Conservation (phyloP, 1,284 basidiomycete genomes). For the Tremellales sp. region DNA sequence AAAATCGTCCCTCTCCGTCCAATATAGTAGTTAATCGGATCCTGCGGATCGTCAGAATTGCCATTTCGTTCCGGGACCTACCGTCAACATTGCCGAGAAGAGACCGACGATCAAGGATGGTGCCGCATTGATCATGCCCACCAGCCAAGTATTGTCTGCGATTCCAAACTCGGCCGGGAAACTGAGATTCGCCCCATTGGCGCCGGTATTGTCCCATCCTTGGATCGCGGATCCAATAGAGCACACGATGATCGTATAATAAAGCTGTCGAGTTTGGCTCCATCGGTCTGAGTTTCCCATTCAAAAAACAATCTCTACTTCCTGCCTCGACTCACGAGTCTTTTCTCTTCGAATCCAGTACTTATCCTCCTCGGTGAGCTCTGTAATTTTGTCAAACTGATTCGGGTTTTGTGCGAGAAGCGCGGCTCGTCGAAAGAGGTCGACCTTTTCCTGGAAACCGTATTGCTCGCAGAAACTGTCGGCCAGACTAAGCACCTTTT, state of each 20-base stretch:
- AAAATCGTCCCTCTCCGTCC: conserved; percentile 67
- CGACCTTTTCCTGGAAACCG: too few relatives aligned
- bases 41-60: conserved; percentile 6
- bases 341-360: conserved; percentile 49
- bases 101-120: conserved; percentile 60
- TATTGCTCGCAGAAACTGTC: too few relatives aligned
- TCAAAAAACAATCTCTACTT: not conserved
- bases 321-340: conserved; percentile 39
- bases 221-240: conserved; percentile 28
- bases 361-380: conserved; percentile 62
- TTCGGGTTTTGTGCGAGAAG: conserved; percentile 59
- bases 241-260: conserved; percentile 9
- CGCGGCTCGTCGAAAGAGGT: conserved; percentile 58
- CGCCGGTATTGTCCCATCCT: conserved; percentile 42
- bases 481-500: too few relatives aligned
- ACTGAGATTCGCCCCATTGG: conserved; percentile 59
- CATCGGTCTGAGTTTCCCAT: too few relatives aligned
- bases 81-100: conserved; percentile 22
- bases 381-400: conserved; percentile 55
- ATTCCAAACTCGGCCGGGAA: conserved; percentile 65
- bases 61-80: not conserved
- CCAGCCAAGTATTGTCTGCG: conserved; percentile 53
- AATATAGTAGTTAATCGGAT: conserved; percentile 60
- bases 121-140: conserved; percentile 70
- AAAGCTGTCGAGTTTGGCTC: too few relatives aligned